phyloP scores from a whole-genome alignment of 2,329 filamentous ascomycete genomes.

The Alternaria angustiovoidea region DNA sequence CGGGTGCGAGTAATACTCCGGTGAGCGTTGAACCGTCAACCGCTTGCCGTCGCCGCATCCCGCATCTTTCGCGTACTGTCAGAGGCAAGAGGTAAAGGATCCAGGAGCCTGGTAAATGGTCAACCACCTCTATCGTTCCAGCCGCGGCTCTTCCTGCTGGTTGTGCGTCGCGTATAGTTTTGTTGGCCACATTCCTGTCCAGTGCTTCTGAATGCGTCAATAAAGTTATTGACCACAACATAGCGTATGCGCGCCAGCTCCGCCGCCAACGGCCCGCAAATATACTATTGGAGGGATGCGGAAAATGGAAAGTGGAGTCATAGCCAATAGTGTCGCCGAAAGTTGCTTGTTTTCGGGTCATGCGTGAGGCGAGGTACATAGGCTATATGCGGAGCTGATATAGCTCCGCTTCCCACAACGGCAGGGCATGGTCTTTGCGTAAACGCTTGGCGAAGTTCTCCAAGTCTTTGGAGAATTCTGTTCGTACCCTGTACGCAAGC shows the following conservation, averaged over 20 bases:
- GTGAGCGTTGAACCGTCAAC: conserved; percentile 16
- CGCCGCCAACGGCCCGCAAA: conserved; percentile 6
- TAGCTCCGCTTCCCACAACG: conserved; percentile 14
- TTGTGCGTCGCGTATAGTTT: not conserved
- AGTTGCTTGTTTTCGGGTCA: conserved; percentile 14
- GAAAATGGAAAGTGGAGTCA: conserved; percentile 11
- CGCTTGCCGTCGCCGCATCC: conserved; percentile 13
- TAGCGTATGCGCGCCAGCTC: conserved; percentile 5
- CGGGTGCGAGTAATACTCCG: conserved; percentile 23
- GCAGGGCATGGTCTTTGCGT: conserved; percentile 2
- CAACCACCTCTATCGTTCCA: conserved; percentile 4
- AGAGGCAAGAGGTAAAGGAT: conserved; percentile 7
- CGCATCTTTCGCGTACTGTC: conserved; percentile 10
- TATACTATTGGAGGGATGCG: conserved; percentile 13
- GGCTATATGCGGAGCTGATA: conserved; percentile 27
- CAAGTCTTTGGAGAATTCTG: not conserved
- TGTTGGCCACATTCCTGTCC: not conserved
- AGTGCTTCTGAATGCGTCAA: not conserved
- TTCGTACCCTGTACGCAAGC: not conserved
- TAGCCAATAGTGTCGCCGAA: conserved; percentile 13
- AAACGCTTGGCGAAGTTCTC: not conserved
- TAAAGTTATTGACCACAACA: conserved; percentile 1
- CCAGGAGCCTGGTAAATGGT: conserved; percentile 20
- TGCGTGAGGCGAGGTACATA: conserved; percentile 19
- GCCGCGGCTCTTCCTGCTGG: not conserved